Base-by-base conservation (phyloP, 192 early-diverging fungal species). In the Phycomyces nitens region DNA sequence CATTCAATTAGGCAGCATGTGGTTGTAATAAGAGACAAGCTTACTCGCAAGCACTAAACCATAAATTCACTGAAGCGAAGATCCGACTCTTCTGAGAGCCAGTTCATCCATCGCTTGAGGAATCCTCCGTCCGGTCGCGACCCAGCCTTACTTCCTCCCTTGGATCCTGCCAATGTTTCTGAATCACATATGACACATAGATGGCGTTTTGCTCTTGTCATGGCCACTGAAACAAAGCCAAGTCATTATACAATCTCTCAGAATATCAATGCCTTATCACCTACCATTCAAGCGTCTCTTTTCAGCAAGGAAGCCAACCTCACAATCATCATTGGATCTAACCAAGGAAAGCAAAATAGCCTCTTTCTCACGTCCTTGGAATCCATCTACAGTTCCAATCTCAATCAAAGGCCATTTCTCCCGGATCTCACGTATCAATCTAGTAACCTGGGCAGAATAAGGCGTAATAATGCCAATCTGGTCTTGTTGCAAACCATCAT, bases 281-380 rank as follows among this genome's bases (percentile, higher is more conserved):
- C 64, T 72, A 78, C 80, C 93, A 70, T 97, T 97, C 55, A 95
- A 78, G 27, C 95, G 81, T 34, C 93, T 79, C 52, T 81, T 81
- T 43, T 97, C 93, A 0, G 70, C 69, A 57, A 97, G 75, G 65
- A 97, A 97, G 3, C 95, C 95, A 20, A 95, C 84, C 53, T 93
- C 84, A 5, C 83, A 82, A 15, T 77, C 72, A 15, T 77, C 80
- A 68, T 97, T 97, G 22, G 88, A 88, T 20, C 94, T 74, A 14
- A 97, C 93, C 7, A 95, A 73, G 1, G 87, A 84, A 22, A 97
- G 51, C 9, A 97, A 75, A 24, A 95, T 83, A 0, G 88, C 92
- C 66, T 95, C 90, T 64, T 92, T 92, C 68, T 97, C 95, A 38
- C 92, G 85, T 5, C 95, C 95, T 70, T 96, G 94, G 64, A 94